phyloP scores from a whole-genome alignment of 345 rosid genomes.

The Stellera chamaejasme region DNA sequence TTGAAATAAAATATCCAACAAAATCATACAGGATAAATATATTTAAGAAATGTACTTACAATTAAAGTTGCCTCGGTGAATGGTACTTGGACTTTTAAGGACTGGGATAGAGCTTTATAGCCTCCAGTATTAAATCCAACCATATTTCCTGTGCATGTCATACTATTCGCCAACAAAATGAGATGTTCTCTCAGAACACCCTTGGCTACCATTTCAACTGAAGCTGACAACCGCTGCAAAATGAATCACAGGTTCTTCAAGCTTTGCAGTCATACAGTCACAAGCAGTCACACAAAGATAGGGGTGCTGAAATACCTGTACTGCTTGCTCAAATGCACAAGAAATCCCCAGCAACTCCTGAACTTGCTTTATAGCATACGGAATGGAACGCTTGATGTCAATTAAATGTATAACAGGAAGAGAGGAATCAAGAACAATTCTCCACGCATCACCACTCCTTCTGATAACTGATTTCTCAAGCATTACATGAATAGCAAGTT shows the following conservation, averaged over 20 bases:
- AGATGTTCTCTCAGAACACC: conserved; percentile 89
- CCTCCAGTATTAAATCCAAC: conserved; percentile 89
- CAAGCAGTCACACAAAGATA: too few relatives aligned
- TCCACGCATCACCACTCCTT: conserved; percentile 93
- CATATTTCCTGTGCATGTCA: conserved; percentile 84
- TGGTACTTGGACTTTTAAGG: conserved; percentile 82
- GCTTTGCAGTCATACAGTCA: neutral
- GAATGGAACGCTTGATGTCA: conserved; percentile 74
- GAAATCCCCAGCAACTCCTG: conserved; percentile 85
- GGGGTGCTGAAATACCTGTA: conserved; percentile 44
- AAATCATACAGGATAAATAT: conserved; percentile 2
- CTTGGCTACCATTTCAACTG: conserved; percentile 73
- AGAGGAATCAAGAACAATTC: conserved; percentile 77
- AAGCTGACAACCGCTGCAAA: conserved; percentile 83
- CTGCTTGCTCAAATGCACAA: conserved; percentile 87
- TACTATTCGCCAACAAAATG: conserved; percentile 73
- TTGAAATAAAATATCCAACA: too few relatives aligned
- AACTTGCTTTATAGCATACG: conserved; percentile 83
- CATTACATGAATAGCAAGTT: conserved; percentile 64
- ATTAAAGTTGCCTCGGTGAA: conserved; percentile 89
- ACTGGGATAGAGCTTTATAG: conserved; percentile 58
- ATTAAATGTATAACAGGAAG: conserved; percentile 76
- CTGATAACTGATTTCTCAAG: conserved; percentile 69
- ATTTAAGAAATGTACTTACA: conserved; percentile 43
- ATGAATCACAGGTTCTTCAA: conserved; percentile 4